Evolutionary conservation across 805 yeast genomes (phyloP), one percentile per base, ranked within the genome.

Genomic region (Limtongozyma cylindracea): DNA sequence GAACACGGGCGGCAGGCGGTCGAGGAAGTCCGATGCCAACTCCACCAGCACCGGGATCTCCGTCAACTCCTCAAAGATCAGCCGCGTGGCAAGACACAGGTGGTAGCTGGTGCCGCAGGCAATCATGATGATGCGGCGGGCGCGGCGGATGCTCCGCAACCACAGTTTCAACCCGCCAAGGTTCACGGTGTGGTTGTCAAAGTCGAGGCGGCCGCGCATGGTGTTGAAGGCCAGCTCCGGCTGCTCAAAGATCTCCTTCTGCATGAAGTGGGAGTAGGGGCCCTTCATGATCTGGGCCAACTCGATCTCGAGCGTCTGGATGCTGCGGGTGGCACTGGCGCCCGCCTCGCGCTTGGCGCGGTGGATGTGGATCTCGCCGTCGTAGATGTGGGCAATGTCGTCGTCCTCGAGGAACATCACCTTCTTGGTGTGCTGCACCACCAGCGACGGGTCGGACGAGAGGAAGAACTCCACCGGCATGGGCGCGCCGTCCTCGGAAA

Each of bases 71-170:
- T 88, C 99, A 43, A 88, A 82, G 31, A 80, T 70, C 10, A 94
- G 74, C 49, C 99, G 68, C 12, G 93, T 84, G 11, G 98, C 98
- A 42, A 88, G 52, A 56, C 99, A 88, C 10, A 98, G 88, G 50
- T 88, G 98, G 44, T 82, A 88, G 0, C 98, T 88, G 5, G 99
- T 88, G 53, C 99, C 99, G 53, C 99, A 88, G 2, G 98, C 99
- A 51, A 88, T 76, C 96, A 88, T 88, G 27, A 82, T 76, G 37
- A 88, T 61, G 49, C 98, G 67, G 51, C 95, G 68, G 35, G 94
- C 80, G 40, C 94, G 67, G 51, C 96, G 66, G 30, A 88, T 76
- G 20, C 88, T 74, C 14, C 88, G 67, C 30, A 88, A 55, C 61
- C 69, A 76, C 10, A 72, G 58, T 34, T 72, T 65, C 38, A 88